Conservation (phyloP, 768 basidiomycete genomes). For the Udeniomyces megalosporus region DNA sequence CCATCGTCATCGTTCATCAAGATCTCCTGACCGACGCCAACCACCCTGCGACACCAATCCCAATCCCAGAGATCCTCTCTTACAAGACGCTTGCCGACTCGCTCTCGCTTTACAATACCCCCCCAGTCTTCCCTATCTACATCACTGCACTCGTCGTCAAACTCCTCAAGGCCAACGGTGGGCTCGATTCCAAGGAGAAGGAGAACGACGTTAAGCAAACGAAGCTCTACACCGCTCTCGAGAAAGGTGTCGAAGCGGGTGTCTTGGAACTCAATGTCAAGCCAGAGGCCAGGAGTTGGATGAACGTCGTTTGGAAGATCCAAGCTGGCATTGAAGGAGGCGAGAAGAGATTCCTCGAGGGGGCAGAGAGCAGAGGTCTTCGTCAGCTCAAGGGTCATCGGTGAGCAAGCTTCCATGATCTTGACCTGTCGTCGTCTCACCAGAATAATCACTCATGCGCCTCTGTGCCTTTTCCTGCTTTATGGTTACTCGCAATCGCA, state of each 20-base stretch:
- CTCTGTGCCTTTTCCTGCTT: not conserved
- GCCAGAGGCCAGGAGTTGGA: conserved; percentile 65
- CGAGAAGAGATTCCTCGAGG: conserved; percentile 58
- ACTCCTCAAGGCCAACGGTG: conserved; percentile 32
- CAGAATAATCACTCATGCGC: not conserved
- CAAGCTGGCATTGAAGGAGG: conserved; percentile 42
- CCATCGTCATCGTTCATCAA: conserved; percentile 83
- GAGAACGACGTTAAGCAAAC: conserved; percentile 56
- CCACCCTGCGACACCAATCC: conserved; percentile 55
- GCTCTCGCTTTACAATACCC: conserved; percentile 78
- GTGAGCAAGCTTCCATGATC: conserved; percentile 33
- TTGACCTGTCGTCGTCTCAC: not conserved
- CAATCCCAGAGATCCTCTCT: conserved; percentile 49
- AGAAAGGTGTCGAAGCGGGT: conserved; percentile 48
- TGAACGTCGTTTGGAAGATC: conserved; percentile 77
- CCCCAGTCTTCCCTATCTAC: conserved; percentile 79
- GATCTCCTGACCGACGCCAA: conserved; percentile 65
- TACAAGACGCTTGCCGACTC: conserved; percentile 67
- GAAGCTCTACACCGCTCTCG: conserved; percentile 57
- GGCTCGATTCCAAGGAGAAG: conserved; percentile 39
- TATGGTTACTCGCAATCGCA: conserved; percentile 22
- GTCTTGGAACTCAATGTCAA: conserved; percentile 53
- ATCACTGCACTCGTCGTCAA: conserved; percentile 70
- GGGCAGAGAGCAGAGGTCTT: conserved; percentile 64
- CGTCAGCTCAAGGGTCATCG: conserved; percentile 84